Conservation (phyloP, 495 filamentous ascomycete species). For the Penicillium canariense region DNA sequence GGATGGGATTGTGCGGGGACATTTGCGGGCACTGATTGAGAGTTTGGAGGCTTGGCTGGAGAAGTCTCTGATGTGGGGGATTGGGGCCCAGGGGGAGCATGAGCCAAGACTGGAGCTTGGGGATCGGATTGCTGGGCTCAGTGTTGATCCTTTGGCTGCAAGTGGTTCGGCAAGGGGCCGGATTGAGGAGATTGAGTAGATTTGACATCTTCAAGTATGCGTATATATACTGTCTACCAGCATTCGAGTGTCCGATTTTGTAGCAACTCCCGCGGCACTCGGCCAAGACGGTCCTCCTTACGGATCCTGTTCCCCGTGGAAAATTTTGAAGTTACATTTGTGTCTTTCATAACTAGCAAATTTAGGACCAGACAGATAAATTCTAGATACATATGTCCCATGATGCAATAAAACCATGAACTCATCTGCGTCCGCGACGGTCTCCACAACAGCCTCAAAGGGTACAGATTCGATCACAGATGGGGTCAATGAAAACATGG, state of each 20-base stretch:
- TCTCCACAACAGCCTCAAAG: background rate
- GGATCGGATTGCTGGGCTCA: constrained; percentile 41
- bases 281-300: background rate
- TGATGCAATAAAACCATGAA: background rate
- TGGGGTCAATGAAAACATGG: background rate
- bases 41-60: constrained; percentile 69
- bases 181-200: constrained; percentile 56
- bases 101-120: constrained; percentile 32
- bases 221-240: background rate
- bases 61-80: constrained; percentile 49
- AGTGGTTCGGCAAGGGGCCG: constrained; percentile 28
- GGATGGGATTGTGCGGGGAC: constrained; percentile 70
- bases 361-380: background rate
- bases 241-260: background rate
- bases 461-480: background rate
- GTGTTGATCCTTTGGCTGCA: constrained; percentile 36
- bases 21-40: constrained; percentile 68
- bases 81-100: constrained; percentile 25
- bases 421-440: background rate
- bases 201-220: too few species aligned
- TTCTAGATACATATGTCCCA: background rate
- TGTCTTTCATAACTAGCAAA: background rate
- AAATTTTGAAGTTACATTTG: background rate
- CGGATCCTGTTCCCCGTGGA: background rate
- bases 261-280: background rate